Conservation (phyloP, 805 yeast genomes). For the Cyberlindnera bimundalis region DNA sequence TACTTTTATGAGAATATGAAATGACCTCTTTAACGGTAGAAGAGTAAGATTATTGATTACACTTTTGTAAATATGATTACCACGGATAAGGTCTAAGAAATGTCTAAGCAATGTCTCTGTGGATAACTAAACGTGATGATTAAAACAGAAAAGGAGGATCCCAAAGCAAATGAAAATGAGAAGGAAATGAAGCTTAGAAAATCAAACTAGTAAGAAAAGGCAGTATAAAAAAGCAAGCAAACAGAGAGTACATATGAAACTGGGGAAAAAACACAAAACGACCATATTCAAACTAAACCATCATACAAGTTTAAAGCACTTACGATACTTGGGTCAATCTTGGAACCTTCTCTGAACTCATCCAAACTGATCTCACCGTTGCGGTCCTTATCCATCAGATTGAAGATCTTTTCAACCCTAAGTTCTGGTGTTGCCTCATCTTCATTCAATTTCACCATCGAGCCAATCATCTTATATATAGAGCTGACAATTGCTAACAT, state of each 20-base stretch:
- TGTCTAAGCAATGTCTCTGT: too few species aligned
- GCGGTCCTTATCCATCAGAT: slow-evolving; percentile 63
- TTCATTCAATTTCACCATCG: slow-evolving; percentile 83
- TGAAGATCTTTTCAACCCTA: slow-evolving; percentile 79
- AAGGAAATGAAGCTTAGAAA: not conserved
- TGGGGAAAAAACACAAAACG: too few species aligned
- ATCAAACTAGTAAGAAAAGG: not conserved
- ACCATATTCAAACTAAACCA: slow-evolving; percentile 71
- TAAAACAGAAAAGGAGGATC: too few species aligned
- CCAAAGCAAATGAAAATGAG: too few species aligned
- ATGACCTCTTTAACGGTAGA: not conserved
- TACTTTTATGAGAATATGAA: not conserved
- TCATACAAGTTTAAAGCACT: slow-evolving; percentile 77
- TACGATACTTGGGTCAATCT: slow-evolving; percentile 71
- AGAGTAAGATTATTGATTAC: too few species aligned
- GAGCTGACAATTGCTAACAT: slow-evolving; percentile 76
- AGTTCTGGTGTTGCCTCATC: slow-evolving; percentile 92
- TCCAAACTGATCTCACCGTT: slow-evolving; percentile 71
- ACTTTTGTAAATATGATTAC: too few species aligned
- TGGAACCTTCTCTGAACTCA: slow-evolving; percentile 81
- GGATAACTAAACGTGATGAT: too few species aligned
- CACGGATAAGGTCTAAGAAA: too few species aligned
- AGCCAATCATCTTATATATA: slow-evolving; percentile 92
- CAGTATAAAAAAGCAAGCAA: not conserved
- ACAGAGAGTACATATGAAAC: slow-evolving; percentile 4